A percentile compares a stretch with the other conserved stretches of the same genome.
phyloP scores from a whole-genome alignment of 2,329 filamentous ascomycete genomes.

The Fusarium ambrosium region DNA sequence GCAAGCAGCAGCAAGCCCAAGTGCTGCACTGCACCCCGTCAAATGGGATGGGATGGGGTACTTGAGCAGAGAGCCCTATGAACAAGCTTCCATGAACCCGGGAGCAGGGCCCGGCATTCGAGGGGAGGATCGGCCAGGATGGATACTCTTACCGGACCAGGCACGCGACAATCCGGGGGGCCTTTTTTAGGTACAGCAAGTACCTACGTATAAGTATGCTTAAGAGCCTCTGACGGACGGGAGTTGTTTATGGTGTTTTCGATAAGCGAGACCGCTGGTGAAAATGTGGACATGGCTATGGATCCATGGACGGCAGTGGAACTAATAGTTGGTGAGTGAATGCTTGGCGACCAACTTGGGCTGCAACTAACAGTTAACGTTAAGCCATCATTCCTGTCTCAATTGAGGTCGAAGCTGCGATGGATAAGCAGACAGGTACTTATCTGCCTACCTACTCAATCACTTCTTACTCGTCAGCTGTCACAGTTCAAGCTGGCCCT shows the following conservation, averaged over 20 bases:
- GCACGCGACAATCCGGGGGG: slow-evolving; percentile 3
- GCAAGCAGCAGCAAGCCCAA: background rate
- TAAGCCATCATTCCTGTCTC: background rate
- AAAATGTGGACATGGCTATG: slow-evolving; percentile 5
- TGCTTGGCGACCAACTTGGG: background rate
- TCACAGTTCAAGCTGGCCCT: background rate
- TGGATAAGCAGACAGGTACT: background rate
- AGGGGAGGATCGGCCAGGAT: background rate
- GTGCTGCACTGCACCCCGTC: slow-evolving; percentile 1
- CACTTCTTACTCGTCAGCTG: background rate
- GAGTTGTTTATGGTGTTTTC: background rate
- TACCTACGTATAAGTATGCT: background rate
- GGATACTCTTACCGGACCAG: background rate
- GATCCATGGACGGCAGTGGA: background rate
- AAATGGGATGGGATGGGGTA: background rate
- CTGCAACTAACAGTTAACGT: background rate
- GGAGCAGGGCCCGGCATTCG: slow-evolving; percentile 4
- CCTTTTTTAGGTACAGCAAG: background rate
- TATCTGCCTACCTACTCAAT: background rate
- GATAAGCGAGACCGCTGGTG: slow-evolving; percentile 3
- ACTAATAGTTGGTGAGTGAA: background rate
- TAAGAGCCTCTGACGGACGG: background rate
- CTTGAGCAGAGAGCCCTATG: background rate
- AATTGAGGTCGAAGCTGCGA: background rate
- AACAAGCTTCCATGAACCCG: slow-evolving; percentile 9